Percentiles rank a stretch among this genome's conserved stretches.
Evolutionary conservation across 2,329 filamentous ascomycete genomes (phyloP).

Genomic region (Akanthomyces muscarius): DNA sequence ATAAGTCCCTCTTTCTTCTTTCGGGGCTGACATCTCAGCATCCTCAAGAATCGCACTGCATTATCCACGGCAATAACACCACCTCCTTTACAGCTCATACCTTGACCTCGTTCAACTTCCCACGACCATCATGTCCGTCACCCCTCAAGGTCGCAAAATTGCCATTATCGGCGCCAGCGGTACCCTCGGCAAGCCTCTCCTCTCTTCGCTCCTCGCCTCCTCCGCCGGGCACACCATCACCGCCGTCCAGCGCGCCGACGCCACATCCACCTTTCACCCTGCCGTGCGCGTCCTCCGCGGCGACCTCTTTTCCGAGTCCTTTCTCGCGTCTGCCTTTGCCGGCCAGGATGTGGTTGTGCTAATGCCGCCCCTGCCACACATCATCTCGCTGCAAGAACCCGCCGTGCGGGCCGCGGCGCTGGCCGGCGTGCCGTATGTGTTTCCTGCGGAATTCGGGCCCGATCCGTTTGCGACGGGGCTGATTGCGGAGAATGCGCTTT

Average conservation of each 20-base stretch:
- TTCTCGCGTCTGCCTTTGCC: constrained; percentile 26
- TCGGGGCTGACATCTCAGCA: too few relatives aligned
- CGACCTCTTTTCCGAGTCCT: constrained; percentile 43
- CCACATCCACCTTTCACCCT: constrained; percentile 36
- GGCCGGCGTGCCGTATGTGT: constrained; percentile 29
- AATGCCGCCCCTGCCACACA: constrained; percentile 19
- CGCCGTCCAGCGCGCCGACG: constrained; percentile 43
- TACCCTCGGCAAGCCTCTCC: constrained; percentile 34
- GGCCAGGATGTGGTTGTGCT: constrained; percentile 34
- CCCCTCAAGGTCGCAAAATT: constrained; percentile 24
- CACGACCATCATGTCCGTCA: neutral
- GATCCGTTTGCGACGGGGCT: constrained; percentile 25
- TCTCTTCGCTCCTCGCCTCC: constrained; percentile 36
- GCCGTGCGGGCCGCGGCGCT: constrained; percentile 32
- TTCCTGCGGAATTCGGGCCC: constrained; percentile 32
- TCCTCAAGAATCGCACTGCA: too few relatives aligned
- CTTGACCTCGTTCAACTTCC: neutral
- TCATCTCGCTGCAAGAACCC: constrained; percentile 23
- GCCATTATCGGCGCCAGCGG: constrained; percentile 33
- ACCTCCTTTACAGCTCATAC: too few relatives aligned
- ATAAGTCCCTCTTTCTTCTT: too few relatives aligned
- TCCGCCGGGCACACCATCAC: constrained; percentile 45
- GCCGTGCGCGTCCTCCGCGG: constrained; percentile 37
- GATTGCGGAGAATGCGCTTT: constrained; percentile 23
- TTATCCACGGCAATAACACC: too few relatives aligned